Conservation (phyloP, 75 land plant species). For the Cupressus sempervirens region DNA sequence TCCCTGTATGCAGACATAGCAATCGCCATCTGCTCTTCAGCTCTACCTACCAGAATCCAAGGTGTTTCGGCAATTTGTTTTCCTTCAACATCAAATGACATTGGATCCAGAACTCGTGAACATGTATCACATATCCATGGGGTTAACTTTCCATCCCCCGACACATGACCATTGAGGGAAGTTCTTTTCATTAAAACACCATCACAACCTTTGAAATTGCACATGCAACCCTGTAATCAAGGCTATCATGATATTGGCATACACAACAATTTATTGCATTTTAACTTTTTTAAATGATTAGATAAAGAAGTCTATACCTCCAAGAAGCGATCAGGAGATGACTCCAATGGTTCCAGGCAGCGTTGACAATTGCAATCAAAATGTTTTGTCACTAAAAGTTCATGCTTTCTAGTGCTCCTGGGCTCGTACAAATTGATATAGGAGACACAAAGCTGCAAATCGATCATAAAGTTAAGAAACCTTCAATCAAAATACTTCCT, state of each 20-base stretch:
- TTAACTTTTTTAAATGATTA: neutral
- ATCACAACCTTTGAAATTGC: slow-evolving; percentile 38
- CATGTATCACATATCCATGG: slow-evolving; percentile 43
- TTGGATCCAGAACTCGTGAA: slow-evolving; percentile 27
- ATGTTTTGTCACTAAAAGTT: slow-evolving; percentile 30
- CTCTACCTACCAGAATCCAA: slow-evolving; percentile 31
- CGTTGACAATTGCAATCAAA: slow-evolving; percentile 36
- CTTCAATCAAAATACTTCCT: neutral
- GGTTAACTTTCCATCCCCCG: slow-evolving; percentile 9
- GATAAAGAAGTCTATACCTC: slow-evolving; percentile 22
- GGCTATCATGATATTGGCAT: neutral
- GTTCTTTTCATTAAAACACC: slow-evolving; percentile 29
- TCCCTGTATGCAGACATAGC: slow-evolving; percentile 35
- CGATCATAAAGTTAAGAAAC: slow-evolving; percentile 2
- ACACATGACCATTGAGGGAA: slow-evolving; percentile 8
- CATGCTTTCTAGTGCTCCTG: slow-evolving; percentile 23
- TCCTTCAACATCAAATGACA: neutral
- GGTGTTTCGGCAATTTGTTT: slow-evolving; percentile 19
- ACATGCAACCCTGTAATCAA: slow-evolving; percentile 33
- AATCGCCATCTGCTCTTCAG: slow-evolving; percentile 26
- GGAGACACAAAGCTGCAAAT: slow-evolving; percentile 36
- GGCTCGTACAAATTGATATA: slow-evolving; percentile 43
- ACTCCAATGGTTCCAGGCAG: slow-evolving; percentile 32
- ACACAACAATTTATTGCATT: too few species aligned
- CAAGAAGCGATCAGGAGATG: slow-evolving; percentile 37